Evolutionary conservation across 2,329 filamentous ascomycete genomes (phyloP), one percentile per base, ranked within the genome.

Genomic region (Cephalotrichum gorgonifer): DNA sequence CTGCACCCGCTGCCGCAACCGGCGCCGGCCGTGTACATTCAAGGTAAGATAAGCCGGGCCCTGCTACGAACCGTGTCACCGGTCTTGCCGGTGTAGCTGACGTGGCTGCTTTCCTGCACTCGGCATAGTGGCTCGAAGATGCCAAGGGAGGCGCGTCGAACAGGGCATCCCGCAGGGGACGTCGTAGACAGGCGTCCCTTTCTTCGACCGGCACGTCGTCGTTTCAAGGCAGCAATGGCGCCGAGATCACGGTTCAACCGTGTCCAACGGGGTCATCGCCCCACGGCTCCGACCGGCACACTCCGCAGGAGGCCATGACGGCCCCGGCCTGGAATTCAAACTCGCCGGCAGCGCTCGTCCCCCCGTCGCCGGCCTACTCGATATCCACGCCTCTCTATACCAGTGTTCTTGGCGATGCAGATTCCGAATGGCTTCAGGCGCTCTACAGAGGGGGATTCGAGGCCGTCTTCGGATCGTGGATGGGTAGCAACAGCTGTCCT

Each of bases 1-100:
- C 54, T 88, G 84, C 2, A 87, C 83, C 0, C 86, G 73, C 55
- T 86, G 61, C 44, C 46, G 53, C 41, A 59, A 59, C 43, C 55
- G 59, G 8, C 44, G 53, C 25, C 54, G 53, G 22, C 27, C 52
- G 9, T 64, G 62, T 44, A 64, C 60, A 14, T 64, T 64, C 47
- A 58, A 60, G 51, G 62, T 54, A 49, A 42, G 33, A 39, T 33
- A n/a, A n/a, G n/a, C n/a, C n/a, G 15, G 28, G 42, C 26, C 25
- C n/a, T 14, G 6, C 43, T 30, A 15, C 3, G 11, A 12, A 12
- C 23, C 25, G 9, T 28, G 22, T 14, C 27, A 43, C 25, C 4
- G 38, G 44, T 43, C 9, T 14, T 8, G 28, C 11, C 15, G 17
- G 14, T 22, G 49, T 43, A 43, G 38, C 39, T 55, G 47, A 54